Evolutionary conservation across 208 protist species (phyloP).

Genomic region (Balamuthia mandrillaris): DNA sequence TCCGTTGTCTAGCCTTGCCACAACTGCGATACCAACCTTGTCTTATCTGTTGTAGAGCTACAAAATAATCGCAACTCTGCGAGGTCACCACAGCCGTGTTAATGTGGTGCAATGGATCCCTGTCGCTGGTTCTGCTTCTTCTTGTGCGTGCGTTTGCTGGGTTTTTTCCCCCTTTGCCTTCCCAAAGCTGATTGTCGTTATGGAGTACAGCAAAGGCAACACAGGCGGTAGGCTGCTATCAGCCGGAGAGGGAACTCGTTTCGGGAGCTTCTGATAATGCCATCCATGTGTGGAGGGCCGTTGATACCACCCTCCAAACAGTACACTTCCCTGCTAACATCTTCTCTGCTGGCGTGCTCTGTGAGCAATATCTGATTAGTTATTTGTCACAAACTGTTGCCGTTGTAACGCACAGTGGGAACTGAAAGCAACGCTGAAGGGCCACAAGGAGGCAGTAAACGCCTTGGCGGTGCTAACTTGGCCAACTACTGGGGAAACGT

Average conservation of each 20-base stretch:
- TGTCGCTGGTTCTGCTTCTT: neutral
- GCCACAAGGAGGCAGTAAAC: neutral
- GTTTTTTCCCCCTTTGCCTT: neutral
- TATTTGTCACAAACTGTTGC: neutral
- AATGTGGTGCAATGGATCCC: constrained; percentile 56
- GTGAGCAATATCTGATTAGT: neutral
- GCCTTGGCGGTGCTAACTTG: neutral
- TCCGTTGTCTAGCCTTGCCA: neutral
- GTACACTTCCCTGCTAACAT: neutral
- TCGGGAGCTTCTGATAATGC: constrained; percentile 49
- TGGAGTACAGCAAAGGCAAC: neutral
- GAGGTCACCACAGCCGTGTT: constrained; percentile 51
- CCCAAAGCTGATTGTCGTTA: neutral
- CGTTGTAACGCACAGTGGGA: neutral
- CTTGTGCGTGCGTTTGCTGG: neutral
- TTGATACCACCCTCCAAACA: neutral
- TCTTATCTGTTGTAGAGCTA: neutral
- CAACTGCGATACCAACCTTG: neutral
- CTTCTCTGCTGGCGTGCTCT: neutral
- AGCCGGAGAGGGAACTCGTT: constrained; percentile 35
- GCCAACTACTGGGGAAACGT: constrained; percentile 4
- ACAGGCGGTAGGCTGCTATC: neutral
- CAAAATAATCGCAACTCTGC: neutral
- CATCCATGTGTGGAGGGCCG: constrained; percentile 29
- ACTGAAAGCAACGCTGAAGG: neutral